These are phyloP conservation scores for Ashbya aceris DNA, from an alignment of 1,139 yeast species.

Conservation along the genomic window DNA sequence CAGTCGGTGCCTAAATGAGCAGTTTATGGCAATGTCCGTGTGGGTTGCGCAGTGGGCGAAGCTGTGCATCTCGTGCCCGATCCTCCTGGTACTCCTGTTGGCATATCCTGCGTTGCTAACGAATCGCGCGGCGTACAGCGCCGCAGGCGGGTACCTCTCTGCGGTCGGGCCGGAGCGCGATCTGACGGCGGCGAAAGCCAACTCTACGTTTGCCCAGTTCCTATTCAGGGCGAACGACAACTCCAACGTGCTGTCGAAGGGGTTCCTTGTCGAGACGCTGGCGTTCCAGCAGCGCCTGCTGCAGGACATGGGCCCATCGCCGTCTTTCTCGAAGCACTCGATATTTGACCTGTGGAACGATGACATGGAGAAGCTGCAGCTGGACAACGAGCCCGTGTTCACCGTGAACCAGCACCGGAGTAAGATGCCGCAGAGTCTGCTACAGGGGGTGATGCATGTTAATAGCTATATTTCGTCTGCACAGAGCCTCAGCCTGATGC, in stretches of 20 bases:
- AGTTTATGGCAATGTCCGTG: slow-evolving; percentile 3
- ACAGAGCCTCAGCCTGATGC: slow-evolving; percentile 33
- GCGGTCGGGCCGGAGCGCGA: slow-evolving; percentile 3
- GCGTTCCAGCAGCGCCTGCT: slow-evolving; percentile 28
- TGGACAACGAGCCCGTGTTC: slow-evolving; percentile 29
- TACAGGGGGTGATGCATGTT: slow-evolving; percentile 37
- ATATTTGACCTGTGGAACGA: slow-evolving; percentile 34
- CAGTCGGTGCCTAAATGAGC: background rate
- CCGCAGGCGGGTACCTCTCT: slow-evolving; percentile 6
- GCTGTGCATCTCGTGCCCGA: slow-evolving; percentile 8
- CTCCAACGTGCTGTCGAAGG: slow-evolving; percentile 27
- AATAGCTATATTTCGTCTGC: slow-evolving; percentile 47
- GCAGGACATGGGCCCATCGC: slow-evolving; percentile 5
- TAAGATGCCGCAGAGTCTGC: slow-evolving; percentile 23
- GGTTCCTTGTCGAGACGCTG: slow-evolving; percentile 28
- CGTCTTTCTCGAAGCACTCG: slow-evolving; percentile 27
- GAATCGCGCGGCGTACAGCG: background rate
- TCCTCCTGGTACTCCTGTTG: slow-evolving; percentile 5
- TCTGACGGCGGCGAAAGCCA: background rate
- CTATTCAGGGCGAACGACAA: slow-evolving; percentile 11
- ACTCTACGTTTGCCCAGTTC: slow-evolving; percentile 7
- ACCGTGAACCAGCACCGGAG: slow-evolving; percentile 30
- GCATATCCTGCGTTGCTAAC: slow-evolving; percentile 7
- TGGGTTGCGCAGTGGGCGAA: slow-evolving; percentile 7
- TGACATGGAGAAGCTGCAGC: slow-evolving; percentile 17